These are phyloP conservation scores for Eucalyptus pauciflora DNA, from an alignment of 345 rosid species.

Conservation along the genomic window DNA sequence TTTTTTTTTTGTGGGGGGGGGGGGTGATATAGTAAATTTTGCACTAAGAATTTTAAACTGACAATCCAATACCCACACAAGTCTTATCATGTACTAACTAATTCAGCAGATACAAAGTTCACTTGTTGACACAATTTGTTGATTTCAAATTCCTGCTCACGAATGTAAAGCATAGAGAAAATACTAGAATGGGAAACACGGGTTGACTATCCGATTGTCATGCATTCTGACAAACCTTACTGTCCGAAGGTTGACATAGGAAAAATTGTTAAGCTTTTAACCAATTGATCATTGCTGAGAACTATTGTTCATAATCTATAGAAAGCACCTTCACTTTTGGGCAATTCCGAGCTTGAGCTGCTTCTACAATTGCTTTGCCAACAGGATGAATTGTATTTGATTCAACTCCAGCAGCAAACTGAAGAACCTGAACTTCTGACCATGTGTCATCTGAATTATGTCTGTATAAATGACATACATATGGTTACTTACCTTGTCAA, in stretches of 20 bases:
- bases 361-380: conserved; percentile 88
- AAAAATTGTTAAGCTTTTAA: neutral
- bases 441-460: conserved; percentile 10
- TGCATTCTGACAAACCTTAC: neutral
- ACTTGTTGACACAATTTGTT: neutral
- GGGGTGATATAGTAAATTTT: neutral
- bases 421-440: conserved; percentile 73
- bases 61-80: neutral
- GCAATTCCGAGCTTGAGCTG: conserved; percentile 46
- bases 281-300: neutral
- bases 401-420: conserved; percentile 89
- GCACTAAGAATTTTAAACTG: neutral
- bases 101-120: neutral
- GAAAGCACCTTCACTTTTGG: conserved; percentile 41
- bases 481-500: neutral
- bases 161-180: neutral
- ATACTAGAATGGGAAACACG: neutral
- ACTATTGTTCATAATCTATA: neutral
- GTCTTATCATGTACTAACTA: neutral
- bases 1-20: no score
- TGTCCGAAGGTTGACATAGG: neutral
- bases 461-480: conserved; percentile 15
- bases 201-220: neutral
- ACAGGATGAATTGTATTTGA: conserved; percentile 87
- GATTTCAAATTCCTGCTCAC: neutral